A percentile compares a stretch with the other conserved stretches of the same genome.
phyloP scores from a whole-genome alignment of 495 filamentous ascomycete species.

The Chaetomidium leptoderma region DNA sequence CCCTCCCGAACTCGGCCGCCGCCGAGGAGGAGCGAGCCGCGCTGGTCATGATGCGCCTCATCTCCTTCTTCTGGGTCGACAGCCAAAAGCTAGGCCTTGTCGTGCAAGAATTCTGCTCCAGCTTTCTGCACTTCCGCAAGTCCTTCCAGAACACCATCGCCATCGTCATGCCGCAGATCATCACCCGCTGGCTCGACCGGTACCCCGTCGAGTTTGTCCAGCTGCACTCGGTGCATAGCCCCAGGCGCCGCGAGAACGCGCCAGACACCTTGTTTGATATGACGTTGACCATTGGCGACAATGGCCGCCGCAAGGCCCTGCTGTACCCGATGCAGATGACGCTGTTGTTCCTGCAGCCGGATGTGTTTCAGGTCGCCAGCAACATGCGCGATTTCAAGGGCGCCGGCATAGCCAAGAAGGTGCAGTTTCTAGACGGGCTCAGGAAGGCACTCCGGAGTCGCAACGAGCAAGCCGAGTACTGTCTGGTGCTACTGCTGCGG shows the following conservation, averaged over 20 bases:
- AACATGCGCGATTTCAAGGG: constrained; percentile 57
- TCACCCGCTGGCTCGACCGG: constrained; percentile 59
- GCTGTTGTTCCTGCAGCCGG: constrained; percentile 56
- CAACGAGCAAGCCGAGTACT: constrained; percentile 58
- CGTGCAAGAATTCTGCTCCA: constrained; percentile 59
- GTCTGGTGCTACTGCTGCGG: constrained; percentile 54
- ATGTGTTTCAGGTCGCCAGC: constrained; percentile 61
- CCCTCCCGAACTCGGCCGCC: constrained; percentile 37
- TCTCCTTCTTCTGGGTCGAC: constrained; percentile 59
- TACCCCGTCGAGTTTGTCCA: constrained; percentile 59
- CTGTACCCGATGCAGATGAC: constrained; percentile 59
- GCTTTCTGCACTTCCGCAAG: constrained; percentile 59
- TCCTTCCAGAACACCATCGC: constrained; percentile 58
- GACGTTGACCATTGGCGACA: constrained; percentile 53
- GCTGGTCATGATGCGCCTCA: constrained; percentile 48
- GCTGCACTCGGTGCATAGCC: constrained; percentile 48
- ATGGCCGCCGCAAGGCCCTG: constrained; percentile 47
- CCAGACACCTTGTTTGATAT: constrained; percentile 63
- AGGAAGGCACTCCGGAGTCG: constrained; percentile 54
- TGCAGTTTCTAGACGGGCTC: constrained; percentile 56
- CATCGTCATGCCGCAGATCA: constrained; percentile 52
- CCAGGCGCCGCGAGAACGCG: constrained; percentile 54
- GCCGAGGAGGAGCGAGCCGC: constrained; percentile 51
- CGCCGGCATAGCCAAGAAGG: constrained; percentile 56
- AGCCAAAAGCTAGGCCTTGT: constrained; percentile 53